These are phyloP conservation scores for Hypseocharis bilobata DNA, from an alignment of 441 rosid genomes.

Conservation along the genomic window DNA sequence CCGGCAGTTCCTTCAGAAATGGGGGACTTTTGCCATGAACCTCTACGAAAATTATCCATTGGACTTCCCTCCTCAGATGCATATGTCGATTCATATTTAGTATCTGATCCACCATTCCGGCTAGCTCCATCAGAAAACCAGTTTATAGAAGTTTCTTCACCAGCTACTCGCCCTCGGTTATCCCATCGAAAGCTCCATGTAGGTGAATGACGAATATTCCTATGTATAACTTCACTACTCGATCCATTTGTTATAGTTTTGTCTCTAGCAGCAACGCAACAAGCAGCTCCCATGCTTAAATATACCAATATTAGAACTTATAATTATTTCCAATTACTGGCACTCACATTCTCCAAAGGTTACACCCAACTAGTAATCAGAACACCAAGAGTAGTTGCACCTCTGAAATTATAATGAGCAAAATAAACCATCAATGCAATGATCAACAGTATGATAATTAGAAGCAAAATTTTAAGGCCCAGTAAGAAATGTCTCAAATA, in stretches of 20 bases:
- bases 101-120: slow-evolving; percentile 45
- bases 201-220: slow-evolving; percentile 69
- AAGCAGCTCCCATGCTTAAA: slow-evolving; percentile 74
- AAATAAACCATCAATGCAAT: not conserved
- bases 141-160: slow-evolving; percentile 72
- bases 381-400: slow-evolving; percentile 1
- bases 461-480: not conserved
- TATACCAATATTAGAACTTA: slow-evolving; percentile 20
- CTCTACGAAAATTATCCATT: slow-evolving; percentile 42
- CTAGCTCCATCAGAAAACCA: slow-evolving; percentile 63
- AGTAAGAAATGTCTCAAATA: not conserved
- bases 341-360: slow-evolving; percentile 27
- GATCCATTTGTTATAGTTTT: slow-evolving; percentile 58
- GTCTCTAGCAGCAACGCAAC: slow-evolving; percentile 89
- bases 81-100: slow-evolving; percentile 48
- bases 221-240: slow-evolving; percentile 50
- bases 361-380: slow-evolving; percentile 4
- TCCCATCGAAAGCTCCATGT: slow-evolving; percentile 96
- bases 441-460: not conserved
- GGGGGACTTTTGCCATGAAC: slow-evolving; percentile 58
- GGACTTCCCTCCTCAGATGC: slow-evolving; percentile 70
- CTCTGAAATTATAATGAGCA: slow-evolving; percentile 21
- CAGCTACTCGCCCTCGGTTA: slow-evolving; percentile 86
- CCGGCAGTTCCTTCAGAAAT: slow-evolving; percentile 41
- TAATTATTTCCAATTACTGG: slow-evolving; percentile 9